These are phyloP conservation scores for Apiosordaria backusii DNA, from an alignment of 495 filamentous ascomycete species.

Conservation along the genomic window DNA sequence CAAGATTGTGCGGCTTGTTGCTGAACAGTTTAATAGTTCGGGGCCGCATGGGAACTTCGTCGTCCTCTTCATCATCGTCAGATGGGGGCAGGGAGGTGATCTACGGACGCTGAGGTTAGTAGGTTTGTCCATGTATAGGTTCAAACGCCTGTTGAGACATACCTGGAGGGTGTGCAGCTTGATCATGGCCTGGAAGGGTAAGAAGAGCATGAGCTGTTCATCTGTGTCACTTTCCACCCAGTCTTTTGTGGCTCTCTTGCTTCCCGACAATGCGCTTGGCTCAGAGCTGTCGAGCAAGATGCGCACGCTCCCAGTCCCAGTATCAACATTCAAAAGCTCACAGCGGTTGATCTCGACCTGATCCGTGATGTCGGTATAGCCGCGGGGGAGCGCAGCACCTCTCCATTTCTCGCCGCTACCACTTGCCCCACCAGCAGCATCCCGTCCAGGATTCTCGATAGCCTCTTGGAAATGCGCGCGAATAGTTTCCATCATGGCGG, in stretches of 20 bases:
- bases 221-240: slow-evolving; percentile 99
- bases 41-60: slow-evolving; percentile 80
- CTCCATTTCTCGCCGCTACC: slow-evolving; percentile 59
- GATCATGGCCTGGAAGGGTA: slow-evolving; percentile 82
- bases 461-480: slow-evolving; percentile 59
- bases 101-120: slow-evolving; percentile 40
- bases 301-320: slow-evolving; percentile 60
- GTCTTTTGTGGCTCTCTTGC: slow-evolving; percentile 61
- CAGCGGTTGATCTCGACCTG: slow-evolving; percentile 73
- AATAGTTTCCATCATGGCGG: slow-evolving; percentile 67
- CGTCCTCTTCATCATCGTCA: slow-evolving; percentile 51
- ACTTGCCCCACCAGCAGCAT: slow-evolving; percentile 41
- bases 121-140: background rate
- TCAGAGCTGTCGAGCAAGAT: slow-evolving; percentile 68
- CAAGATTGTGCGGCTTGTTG: slow-evolving; percentile 82
- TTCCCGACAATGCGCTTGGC: slow-evolving; percentile 62
- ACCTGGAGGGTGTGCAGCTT: slow-evolving; percentile 84
- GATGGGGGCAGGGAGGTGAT: slow-evolving; percentile 76
- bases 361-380: slow-evolving; percentile 79
- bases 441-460: slow-evolving; percentile 39
- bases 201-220: slow-evolving; percentile 91
- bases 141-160: slow-evolving; percentile 8
- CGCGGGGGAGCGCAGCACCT: slow-evolving; percentile 68
- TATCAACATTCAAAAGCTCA: slow-evolving; percentile 83
- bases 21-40: slow-evolving; percentile 77